phyloP scores from a whole-genome alignment of 345 rosid species.

The Syzygium jambos region DNA sequence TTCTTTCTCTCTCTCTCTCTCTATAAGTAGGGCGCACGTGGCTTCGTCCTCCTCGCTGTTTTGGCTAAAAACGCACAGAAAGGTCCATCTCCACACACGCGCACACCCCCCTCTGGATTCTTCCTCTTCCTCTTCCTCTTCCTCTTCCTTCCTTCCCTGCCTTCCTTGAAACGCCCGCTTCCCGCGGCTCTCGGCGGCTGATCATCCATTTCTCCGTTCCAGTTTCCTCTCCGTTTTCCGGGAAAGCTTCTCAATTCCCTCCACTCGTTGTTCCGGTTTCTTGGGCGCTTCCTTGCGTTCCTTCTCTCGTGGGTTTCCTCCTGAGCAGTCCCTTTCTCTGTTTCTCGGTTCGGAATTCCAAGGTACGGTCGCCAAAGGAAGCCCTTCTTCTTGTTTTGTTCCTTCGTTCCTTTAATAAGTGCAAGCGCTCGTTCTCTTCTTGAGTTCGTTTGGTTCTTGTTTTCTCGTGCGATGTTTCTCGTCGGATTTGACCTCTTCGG shows the following conservation, averaged over 20 bases:
- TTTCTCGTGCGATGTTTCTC: background rate
- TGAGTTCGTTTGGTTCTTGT: conserved; percentile 8
- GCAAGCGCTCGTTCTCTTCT: background rate
- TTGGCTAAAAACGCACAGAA: background rate
- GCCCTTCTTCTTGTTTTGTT: background rate
- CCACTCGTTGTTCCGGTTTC: background rate
- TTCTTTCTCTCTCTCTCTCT: background rate
- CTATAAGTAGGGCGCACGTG: background rate
- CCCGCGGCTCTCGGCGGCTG: background rate
- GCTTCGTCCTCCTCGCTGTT: too few species aligned
- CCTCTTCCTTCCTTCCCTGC: background rate
- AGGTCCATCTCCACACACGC: too few species aligned
- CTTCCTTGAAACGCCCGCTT: background rate
- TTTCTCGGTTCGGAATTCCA: background rate
- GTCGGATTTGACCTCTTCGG: background rate
- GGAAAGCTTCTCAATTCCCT: background rate
- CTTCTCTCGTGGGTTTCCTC: background rate
- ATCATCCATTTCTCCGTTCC: background rate
- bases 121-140: background rate
- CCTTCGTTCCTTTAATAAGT: background rate
- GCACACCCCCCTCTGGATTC: background rate
- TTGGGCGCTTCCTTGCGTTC: background rate
- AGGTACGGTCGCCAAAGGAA: background rate
- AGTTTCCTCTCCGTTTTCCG: background rate
- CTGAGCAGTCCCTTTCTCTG: background rate